A percentile compares a stretch with the other conserved stretches of the same genome.
Evolutionary conservation across 208 protist species (phyloP).

Genomic region (Lotmaria passim): DNA sequence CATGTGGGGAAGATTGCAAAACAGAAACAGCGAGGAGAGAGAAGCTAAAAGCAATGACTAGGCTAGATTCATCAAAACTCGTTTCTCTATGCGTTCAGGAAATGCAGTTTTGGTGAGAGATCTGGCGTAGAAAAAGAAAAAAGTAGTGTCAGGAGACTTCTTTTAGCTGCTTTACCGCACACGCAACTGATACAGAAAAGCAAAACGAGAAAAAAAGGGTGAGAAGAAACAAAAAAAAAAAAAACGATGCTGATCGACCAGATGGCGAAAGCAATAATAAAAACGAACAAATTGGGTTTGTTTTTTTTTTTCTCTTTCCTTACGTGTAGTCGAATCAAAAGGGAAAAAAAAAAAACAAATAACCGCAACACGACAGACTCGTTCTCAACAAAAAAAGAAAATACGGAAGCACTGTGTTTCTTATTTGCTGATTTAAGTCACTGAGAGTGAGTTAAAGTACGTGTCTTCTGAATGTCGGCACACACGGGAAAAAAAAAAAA

Average conservation of each 20-base stretch:
- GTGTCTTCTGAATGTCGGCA: not conserved
- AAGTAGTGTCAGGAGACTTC: not conserved
- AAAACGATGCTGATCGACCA: not conserved
- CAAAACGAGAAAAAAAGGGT: not conserved
- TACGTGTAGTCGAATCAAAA: not conserved
- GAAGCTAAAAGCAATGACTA: not conserved
- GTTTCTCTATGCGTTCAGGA: too few relatives aligned
- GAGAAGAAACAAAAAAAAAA: conserved; percentile 11
- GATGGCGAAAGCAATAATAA: not conserved
- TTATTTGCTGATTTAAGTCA: not conserved
- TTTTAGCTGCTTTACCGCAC: conserved; percentile 4
- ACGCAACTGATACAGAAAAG: not conserved
- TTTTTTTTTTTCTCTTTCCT: too few relatives aligned
- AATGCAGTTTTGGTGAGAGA: too few relatives aligned
- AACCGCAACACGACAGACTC: too few relatives aligned
- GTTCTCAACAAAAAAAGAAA: not conserved
- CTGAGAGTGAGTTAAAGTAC: not conserved
- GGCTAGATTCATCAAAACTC: too few relatives aligned
- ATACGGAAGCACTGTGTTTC: not conserved
- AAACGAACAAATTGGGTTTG: not conserved
- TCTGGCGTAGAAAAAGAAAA: too few relatives aligned
- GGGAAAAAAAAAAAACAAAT: conserved; percentile 20
- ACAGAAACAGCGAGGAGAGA: conserved; percentile 2
- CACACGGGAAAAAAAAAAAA: not conserved
- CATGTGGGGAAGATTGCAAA: not conserved